A percentile compares a stretch with the other conserved stretches of the same genome.
These are phyloP conservation scores for Clarireedia hainanense DNA, from an alignment of 2,329 filamentous ascomycete genomes.

Conservation along the genomic window DNA sequence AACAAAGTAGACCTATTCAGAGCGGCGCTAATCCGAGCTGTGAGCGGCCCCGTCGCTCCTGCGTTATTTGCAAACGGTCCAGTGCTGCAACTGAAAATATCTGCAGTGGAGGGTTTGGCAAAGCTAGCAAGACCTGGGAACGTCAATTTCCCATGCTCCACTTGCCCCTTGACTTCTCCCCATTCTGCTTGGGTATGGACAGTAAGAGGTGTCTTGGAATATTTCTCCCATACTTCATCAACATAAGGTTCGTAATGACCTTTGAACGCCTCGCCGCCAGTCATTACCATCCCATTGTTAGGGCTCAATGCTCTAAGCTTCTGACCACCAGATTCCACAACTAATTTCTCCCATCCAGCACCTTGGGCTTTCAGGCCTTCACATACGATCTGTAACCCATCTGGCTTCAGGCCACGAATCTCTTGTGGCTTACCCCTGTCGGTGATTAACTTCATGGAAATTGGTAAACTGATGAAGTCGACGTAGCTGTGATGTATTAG, in stretches of 20 bases:
- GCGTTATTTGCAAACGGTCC: constrained; percentile 45
- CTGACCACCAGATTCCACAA: constrained; percentile 29
- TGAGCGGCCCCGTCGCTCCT: constrained; percentile 15
- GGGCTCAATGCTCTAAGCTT: constrained; percentile 37
- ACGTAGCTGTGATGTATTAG: constrained; percentile 45
- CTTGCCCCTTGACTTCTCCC: constrained; percentile 45
- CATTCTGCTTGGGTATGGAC: constrained; percentile 56
- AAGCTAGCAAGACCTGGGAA: constrained; percentile 44
- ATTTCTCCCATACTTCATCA: constrained; percentile 36
- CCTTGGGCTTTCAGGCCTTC: constrained; percentile 48
- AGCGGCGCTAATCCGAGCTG: constrained; percentile 19
- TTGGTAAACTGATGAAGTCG: constrained; percentile 64
- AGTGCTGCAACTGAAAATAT: constrained; percentile 60
- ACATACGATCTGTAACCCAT: constrained; percentile 50
- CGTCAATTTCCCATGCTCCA: constrained; percentile 28
- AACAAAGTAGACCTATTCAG: constrained; percentile 24
- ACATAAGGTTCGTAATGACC: constrained; percentile 40
- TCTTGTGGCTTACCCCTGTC: constrained; percentile 37
- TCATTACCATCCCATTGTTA: constrained; percentile 31
- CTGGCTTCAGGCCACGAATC: constrained; percentile 46
- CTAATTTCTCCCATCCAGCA: constrained; percentile 51
- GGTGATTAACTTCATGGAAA: constrained; percentile 44
- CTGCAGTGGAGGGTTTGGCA: constrained; percentile 45
- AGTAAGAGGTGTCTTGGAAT: constrained; percentile 35
- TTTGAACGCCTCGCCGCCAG: constrained; percentile 38